Evolutionary conservation across 192 early-diverging fungal genomes (phyloP), one percentile per base, ranked within the genome.

Genomic region (Backusella australiensis): DNA sequence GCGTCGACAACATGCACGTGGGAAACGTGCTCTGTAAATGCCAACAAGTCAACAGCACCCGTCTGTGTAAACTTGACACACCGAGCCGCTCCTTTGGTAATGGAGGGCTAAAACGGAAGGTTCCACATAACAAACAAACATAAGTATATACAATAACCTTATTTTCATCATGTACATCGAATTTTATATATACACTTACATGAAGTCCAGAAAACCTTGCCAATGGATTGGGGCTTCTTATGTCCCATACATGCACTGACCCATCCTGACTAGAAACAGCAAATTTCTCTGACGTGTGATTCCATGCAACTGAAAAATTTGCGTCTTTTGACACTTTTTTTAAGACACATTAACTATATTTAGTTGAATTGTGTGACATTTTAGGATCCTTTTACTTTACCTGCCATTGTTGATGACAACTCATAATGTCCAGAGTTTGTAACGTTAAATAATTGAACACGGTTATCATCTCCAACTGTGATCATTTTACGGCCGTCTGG

Each of bases 221-320:
- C 32, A 97, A 80, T 74, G 94, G 94, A 35, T 94, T 86, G 29
- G 86, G 91, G 53, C 86, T 88, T 19, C 95, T 88, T 44, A 97
- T 88, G 78, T 99, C 97, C 94, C 95, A 99, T 0, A 99, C 94
- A 65, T 90, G 92, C 7, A 96, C 95, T 75, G 83, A 94, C 4
- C 97, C 97, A 81, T 98, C 94, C 81, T 97, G 95, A 81, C 92
- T 96, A 15, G 96, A 96, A 1, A 99, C 96, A 0, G 97, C 97
- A 88, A 99, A 99, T 78, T 91, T 94, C 74, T 96, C 94, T 1
- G 94, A 96, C 12, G 91, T 85, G 70, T 96, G 95, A 80, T 94
- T 98, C 95, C 96, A 99, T 32, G 96, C 91, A 82, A 96, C 97
- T 14, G 94, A 96, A 75, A 98, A 99, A 15, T 94, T 93, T 0